phyloP scores from a whole-genome alignment of 495 filamentous ascomycete species.

The Letharia lupina region DNA sequence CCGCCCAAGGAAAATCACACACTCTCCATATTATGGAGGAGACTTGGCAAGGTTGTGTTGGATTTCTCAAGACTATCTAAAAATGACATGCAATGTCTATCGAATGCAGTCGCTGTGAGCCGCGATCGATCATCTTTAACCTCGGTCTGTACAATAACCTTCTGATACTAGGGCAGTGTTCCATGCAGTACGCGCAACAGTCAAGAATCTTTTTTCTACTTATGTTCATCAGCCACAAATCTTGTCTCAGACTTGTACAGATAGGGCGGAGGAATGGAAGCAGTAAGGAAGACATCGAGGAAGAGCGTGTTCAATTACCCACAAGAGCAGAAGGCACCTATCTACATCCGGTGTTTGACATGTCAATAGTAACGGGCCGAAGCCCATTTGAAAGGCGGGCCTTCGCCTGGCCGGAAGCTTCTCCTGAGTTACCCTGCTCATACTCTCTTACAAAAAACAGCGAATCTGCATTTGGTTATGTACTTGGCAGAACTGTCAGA shows the following conservation, averaged over 20 bases:
- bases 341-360: neutral
- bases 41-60: neutral
- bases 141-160: neutral
- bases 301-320: neutral
- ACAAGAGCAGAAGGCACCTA: neutral
- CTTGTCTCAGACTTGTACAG: neutral
- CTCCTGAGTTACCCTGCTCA: neutral
- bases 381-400: neutral
- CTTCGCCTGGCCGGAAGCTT: neutral
- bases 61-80: neutral
- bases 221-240: neutral
- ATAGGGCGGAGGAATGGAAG: neutral
- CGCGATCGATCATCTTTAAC: neutral
- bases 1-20: neutral
- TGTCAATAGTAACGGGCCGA: neutral
- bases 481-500: constrained; percentile 34
- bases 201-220: neutral
- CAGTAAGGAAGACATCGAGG: neutral
- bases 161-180: neutral
- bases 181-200: neutral
- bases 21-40: neutral
- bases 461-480: neutral
- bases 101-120: neutral
- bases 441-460: neutral
- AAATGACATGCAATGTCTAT: neutral